phyloP scores from a whole-genome alignment of 2,329 filamentous ascomycete species.

The Karstenula rhodostoma region DNA sequence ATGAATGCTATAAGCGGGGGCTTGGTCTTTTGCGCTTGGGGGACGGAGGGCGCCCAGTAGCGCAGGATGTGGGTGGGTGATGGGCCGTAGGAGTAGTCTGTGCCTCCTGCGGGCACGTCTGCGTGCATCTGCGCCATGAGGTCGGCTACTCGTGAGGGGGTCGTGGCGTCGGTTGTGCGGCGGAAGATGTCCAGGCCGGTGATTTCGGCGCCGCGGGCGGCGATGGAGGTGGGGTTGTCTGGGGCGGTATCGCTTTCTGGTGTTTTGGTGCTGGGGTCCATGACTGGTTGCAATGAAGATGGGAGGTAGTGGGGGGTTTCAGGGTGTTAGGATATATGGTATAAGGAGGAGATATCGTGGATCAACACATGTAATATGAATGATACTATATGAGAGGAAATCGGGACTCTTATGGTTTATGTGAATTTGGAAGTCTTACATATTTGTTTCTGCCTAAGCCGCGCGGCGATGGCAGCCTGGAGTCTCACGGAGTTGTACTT shows the following conservation, averaged over 20 bases:
- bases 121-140: background rate
- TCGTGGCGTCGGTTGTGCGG: background rate
- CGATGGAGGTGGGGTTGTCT: background rate
- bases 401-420: too few species aligned
- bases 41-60: background rate
- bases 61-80: background rate
- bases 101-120: background rate
- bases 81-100: background rate
- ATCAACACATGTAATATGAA: too few species aligned
- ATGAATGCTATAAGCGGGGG: background rate
- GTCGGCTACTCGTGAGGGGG: background rate
- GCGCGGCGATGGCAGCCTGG: background rate
- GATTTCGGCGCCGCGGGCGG: background rate
- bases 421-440: too few species aligned
- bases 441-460: background rate
- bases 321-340: too few species aligned
- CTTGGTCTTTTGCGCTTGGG: background rate
- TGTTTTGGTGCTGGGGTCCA: too few species aligned
- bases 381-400: too few species aligned
- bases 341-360: too few species aligned
- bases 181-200: slow-evolving; percentile 1
- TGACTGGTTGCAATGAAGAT: too few species aligned
- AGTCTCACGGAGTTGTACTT: background rate
- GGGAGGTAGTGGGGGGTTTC: too few species aligned
- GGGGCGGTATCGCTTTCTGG: too few species aligned